These are phyloP conservation scores for Kluyveromyces nonfermentans DNA, from an alignment of 805 yeast genomes.

Conservation along the genomic window DNA sequence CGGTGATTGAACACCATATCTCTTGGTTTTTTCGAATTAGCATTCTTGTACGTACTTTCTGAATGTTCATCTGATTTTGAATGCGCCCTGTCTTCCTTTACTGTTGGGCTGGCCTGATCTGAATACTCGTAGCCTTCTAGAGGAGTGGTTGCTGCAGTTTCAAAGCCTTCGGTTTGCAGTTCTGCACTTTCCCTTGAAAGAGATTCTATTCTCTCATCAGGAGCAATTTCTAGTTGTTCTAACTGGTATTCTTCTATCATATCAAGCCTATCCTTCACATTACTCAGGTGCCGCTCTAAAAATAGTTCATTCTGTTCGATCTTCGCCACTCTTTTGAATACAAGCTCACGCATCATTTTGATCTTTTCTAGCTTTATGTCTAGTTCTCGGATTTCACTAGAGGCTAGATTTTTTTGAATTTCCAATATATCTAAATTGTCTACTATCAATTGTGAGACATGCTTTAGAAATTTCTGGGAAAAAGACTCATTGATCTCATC, in stretches of 20 bases:
- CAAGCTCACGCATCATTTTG: slow-evolving; percentile 40
- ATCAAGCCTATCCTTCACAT: slow-evolving; percentile 36
- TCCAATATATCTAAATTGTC: slow-evolving; percentile 46
- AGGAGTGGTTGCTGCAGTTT: slow-evolving; percentile 4
- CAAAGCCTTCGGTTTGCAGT: slow-evolving; percentile 5
- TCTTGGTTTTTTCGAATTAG: slow-evolving; percentile 9
- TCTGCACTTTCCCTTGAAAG: slow-evolving; percentile 4
- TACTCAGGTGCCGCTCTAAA: slow-evolving; percentile 39
- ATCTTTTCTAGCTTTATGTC: slow-evolving; percentile 48
- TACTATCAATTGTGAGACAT: slow-evolving; percentile 33
- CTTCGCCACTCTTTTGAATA: slow-evolving; percentile 49
- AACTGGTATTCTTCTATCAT: slow-evolving; percentile 34
- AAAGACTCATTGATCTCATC: slow-evolving; percentile 36
- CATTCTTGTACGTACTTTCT: slow-evolving; percentile 4
- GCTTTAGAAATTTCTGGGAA: slow-evolving; percentile 31
- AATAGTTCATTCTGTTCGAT: slow-evolving; percentile 54
- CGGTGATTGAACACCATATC: slow-evolving; percentile 22
- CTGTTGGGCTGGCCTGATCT: slow-evolving; percentile 33
- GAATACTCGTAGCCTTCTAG: slow-evolving; percentile 9
- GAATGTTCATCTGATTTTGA: slow-evolving; percentile 23
- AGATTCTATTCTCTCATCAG: slow-evolving; percentile 4
- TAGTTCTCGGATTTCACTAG: slow-evolving; percentile 54
- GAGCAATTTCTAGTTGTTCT: slow-evolving; percentile 20
- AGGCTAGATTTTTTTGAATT: slow-evolving; percentile 54
- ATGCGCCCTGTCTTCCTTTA: slow-evolving; percentile 37